Evolutionary conservation across 345 rosid genomes (phyloP), one percentile per base, ranked within the genome.

Genomic region (Salix viminalis): DNA sequence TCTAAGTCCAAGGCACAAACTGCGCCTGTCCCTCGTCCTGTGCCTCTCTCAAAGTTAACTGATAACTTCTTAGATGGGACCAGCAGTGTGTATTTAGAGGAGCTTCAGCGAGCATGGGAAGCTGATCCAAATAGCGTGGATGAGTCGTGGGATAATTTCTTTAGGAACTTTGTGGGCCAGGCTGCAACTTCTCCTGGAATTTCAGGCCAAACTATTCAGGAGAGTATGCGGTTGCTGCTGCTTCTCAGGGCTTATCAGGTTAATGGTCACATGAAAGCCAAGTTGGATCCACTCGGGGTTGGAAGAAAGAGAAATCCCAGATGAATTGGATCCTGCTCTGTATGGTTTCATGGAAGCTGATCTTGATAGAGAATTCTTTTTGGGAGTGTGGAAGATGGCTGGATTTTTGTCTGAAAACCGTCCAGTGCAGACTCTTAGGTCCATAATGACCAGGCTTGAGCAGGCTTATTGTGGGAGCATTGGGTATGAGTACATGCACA

Each of bases 101-200:
- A 89, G 89, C 86, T 92, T 30, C 94, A 92, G 64, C 83, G 88
- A 66, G 88, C 97, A 23, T 91, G 97, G 97, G 92, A 92, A 79
- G 88, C 90, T 80, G 94, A 92, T 41, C 91, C 93, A 2, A 75
- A 76, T 70, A 91, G 89, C 61, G 94, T 91, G 36, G 97, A 92
- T 82, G 97, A 91, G 79, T 89, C 97, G 0, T 92, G 96, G 96
- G 95, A 92, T 69, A 90, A 91, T 74, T 92, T 92, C 84, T 92
- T 92, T 32, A 74, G 91, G 71, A 92, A 92, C 8, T 92, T 92
- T 77, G 90, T 91, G 41, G 97, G 97, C 54, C 93, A 92, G 84
- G 92, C 92, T 26, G 84, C 90, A 14, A 84, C 93, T 1, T 80
- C 90, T 11, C 90, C 89, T 52, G 96, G 96, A 37, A 86, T 92